Conservation (phyloP, 1,284 basidiomycete species). For the Erythrobasidium hasegawianum region DNA sequence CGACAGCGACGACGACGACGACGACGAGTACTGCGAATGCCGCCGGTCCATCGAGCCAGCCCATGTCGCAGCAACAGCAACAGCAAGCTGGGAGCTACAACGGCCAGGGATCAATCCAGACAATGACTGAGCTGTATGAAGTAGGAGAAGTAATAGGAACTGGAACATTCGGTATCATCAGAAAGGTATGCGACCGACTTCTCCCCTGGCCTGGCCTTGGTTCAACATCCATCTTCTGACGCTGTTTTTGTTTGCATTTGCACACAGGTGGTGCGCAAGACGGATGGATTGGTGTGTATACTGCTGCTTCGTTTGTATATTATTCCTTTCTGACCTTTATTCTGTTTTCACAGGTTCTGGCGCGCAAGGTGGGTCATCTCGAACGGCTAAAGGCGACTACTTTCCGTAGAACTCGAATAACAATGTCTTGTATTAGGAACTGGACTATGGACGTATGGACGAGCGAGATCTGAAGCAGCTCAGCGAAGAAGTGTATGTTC, state of each 20-base stretch:
- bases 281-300: constrained; percentile 67
- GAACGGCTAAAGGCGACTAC: constrained; percentile 9
- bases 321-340: constrained; percentile 7
- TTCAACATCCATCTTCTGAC: neutral
- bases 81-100: constrained; percentile 8
- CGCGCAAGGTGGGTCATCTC: constrained; percentile 7
- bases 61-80: neutral
- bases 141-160: constrained; percentile 88
- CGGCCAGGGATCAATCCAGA: constrained; percentile 18
- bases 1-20: neutral
- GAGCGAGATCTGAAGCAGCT: constrained; percentile 91
- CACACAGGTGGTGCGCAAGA: constrained; percentile 77
- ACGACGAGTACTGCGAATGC: neutral
- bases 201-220: neutral
- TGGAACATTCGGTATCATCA: constrained; percentile 94
- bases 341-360: constrained; percentile 11
- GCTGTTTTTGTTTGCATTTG: constrained; percentile 50
- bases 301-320: neutral
- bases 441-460: constrained; percentile 91
- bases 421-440: constrained; percentile 61
- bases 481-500: constrained; percentile 88
- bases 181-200: constrained; percentile 64
- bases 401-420: neutral
- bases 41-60: neutral
- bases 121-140: constrained; percentile 60